Conservation (phyloP, 2,329 filamentous ascomycete genomes). For the Ophiobolus disseminans region DNA sequence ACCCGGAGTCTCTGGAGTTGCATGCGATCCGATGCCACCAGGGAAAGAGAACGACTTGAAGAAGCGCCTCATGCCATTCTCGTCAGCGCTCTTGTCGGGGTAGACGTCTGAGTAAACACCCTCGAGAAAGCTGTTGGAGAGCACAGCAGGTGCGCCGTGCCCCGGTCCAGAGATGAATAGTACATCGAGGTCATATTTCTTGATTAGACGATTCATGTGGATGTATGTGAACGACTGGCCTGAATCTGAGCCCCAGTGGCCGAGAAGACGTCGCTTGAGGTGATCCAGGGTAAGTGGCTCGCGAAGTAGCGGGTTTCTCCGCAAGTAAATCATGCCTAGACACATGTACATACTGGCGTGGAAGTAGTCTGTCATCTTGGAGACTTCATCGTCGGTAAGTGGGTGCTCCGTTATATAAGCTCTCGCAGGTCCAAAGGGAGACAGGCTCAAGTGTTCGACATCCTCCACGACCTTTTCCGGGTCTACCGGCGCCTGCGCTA, state of each 20-base stretch:
- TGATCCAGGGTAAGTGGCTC: constrained; percentile 73
- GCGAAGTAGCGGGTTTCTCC: constrained; percentile 73
- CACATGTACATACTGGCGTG: constrained; percentile 77
- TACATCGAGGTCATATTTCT: constrained; percentile 76
- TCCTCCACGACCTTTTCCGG: constrained; percentile 37
- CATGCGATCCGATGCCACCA: constrained; percentile 78
- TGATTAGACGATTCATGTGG: constrained; percentile 83
- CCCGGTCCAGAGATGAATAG: constrained; percentile 79
- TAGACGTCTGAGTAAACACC: constrained; percentile 81
- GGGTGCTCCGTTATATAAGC: constrained; percentile 68
- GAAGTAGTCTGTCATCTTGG: constrained; percentile 75
- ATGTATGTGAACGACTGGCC: constrained; percentile 83
- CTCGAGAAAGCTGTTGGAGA: constrained; percentile 79
- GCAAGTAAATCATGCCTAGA: constrained; percentile 81
- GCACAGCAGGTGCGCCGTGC: constrained; percentile 77
- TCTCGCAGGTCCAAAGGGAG: constrained; percentile 69
- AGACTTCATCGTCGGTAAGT: constrained; percentile 69
- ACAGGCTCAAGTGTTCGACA: constrained; percentile 52
- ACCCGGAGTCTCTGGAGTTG: constrained; percentile 79
- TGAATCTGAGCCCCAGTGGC: constrained; percentile 82
- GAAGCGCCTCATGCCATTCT: constrained; percentile 74
- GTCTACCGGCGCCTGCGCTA: constrained; percentile 26
- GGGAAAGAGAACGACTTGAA: constrained; percentile 87
- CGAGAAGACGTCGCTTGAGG: constrained; percentile 75
- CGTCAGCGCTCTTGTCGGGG: constrained; percentile 72